Evolutionary conservation across 345 rosid species (phyloP).

Genomic region (Rhizophora apiculata): DNA sequence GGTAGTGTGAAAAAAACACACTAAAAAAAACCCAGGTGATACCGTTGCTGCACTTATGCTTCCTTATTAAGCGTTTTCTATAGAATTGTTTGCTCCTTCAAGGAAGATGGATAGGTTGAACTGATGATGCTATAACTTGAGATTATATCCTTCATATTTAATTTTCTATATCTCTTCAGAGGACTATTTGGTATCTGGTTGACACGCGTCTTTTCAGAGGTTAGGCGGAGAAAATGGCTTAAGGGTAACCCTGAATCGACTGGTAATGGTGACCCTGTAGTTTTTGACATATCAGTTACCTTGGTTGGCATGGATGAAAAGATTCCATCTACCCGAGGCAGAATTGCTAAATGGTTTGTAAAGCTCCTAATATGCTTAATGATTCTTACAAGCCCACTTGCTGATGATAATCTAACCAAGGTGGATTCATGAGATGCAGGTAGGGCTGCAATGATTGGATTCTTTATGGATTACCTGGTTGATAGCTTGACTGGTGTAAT

Average conservation of each 20-base stretch:
- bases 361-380: neutral
- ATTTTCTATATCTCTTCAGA: neutral
- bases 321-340: constrained; percentile 91
- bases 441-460: constrained; percentile 95
- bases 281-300: constrained; percentile 83
- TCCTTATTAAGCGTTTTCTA: too few species aligned
- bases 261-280: constrained; percentile 66
- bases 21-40: too few species aligned
- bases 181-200: constrained; percentile 1
- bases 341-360: constrained; percentile 77
- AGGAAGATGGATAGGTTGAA: neutral
- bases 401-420: neutral
- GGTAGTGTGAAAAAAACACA: too few species aligned
- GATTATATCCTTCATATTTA: neutral
- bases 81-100: too few species aligned
- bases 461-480: constrained; percentile 96
- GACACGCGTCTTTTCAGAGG: constrained; percentile 50
- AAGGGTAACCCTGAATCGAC: constrained; percentile 75
- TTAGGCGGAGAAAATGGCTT: constrained; percentile 84
- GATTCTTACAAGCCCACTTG: too few species aligned
- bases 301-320: constrained; percentile 97
- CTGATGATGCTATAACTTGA: constrained; percentile 1
- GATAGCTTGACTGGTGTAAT: constrained; percentile 93
- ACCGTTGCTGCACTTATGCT: too few species aligned
- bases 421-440: constrained; percentile 39